Base-by-base conservation (phyloP, 495 filamentous ascomycete species). In the Cladorrhinum samala region DNA sequence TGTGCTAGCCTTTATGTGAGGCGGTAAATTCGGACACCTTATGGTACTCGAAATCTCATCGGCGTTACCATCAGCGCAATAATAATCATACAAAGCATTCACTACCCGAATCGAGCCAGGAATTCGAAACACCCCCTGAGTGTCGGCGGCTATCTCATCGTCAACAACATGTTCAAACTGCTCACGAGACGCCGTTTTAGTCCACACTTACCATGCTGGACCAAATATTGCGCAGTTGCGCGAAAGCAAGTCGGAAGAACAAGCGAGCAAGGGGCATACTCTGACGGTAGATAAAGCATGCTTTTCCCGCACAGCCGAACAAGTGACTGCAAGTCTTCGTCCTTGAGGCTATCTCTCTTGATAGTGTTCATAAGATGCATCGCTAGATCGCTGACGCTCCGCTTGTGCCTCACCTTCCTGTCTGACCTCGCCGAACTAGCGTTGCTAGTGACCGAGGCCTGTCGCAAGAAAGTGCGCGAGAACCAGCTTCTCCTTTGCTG, bases 241-340 rank as follows among this genome's bases (percentile, higher is more conserved):
- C 87, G 85, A 50, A 92, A 80, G 59, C 86, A 90, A 4, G 85
- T 85, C 6, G 88, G 88, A 9, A 93, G 70, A 16, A 79, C 70
- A 48, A 90, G 70, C 19, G 79, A 77, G 3, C 75, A 72, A 7
- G 87, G 80, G 14, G 84, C 75, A 60, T 88, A 83, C 42, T 85
- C 82, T 0, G 68, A 58, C 0, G 86, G 85, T n/a, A 91, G 72
- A 27, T 77, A 78, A 33, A 93, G 68, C 37, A 80, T 71, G 61
- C 83, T 84, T 63, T 83, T 80, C 17, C 88, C 88, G 43, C 87
- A 87, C 38, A 93, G 69, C n/a, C 84, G 79, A 49, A 87, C 78
- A 21, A 91, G 69, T 49, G 74, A 78, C 55, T 84, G 78, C 23
- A 92, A 56, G 36, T 79, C 74, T 58, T 79, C 80, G 42, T 80